Base-by-base conservation (phyloP, 2,329 filamentous ascomycete species). In the Curvularia lunata region DNA sequence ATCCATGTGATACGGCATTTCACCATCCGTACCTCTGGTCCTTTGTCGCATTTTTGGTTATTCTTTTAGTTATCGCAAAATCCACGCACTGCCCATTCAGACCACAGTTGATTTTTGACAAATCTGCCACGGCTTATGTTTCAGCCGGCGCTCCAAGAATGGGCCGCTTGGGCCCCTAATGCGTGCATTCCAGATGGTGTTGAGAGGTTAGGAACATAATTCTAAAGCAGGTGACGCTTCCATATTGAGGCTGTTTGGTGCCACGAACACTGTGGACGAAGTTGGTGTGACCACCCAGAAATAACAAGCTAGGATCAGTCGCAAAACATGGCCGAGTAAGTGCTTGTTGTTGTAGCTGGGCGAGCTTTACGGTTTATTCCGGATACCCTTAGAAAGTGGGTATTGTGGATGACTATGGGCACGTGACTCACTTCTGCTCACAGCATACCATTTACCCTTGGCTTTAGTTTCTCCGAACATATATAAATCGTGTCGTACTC, bases 281-380 rank as follows among this genome's bases (percentile, higher is more conserved):
- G 52, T 60, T 3, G 67, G 68, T 13, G 49, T 63, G 13, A 68
- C 63, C 8, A 46, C 65, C 23, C 72, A 68, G 70, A 40, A 66
- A 21, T 47, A 68, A n/a, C 63, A 73, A 47, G 69, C 66, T 13
- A 53, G 61, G 16, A 64, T 64, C 41, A 53, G 49, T 10, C 62
- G 56, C 1, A 66, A 57, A 5, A 57, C 67, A 9, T 58, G 41
- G 30, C 46, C 63, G 21, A 12, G 13, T n/a, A 54, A 58, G n/a
- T 63, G 61, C n/a, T n/a, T 59, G 27, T 53, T n/a, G 63, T 65
- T 57, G 48, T 59, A 30, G 55, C 66, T 60, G 23, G 32, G 63
- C 57, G 38, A 40, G 25, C 48, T 28, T 12, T 9, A 37, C 27
- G 12, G 2, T 10, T 4, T 12, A 1, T 43, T 25, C 18, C 6